Conservation (phyloP, 1,284 basidiomycete genomes). For the Fomitopsis schrenkii region DNA sequence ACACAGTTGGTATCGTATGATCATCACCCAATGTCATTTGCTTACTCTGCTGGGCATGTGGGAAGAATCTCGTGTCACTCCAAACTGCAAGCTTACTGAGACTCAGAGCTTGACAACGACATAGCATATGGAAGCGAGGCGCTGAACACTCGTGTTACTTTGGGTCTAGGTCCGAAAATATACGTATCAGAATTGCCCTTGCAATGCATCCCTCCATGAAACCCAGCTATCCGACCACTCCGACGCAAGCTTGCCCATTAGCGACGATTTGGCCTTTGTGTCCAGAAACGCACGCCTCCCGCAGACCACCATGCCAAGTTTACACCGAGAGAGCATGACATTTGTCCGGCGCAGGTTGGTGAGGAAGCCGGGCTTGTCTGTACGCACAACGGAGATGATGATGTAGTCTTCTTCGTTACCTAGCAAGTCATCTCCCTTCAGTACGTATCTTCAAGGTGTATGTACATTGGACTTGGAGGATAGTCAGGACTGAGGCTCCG, state of each 20-base stretch:
- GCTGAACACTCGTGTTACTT: too few species aligned
- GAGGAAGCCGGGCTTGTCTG: conserved; percentile 55
- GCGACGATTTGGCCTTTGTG: conserved; percentile 7
- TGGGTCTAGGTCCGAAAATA: too few species aligned
- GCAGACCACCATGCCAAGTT: conserved; percentile 20
- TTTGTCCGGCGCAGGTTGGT: conserved; percentile 52
- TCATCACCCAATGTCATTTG: too few species aligned
- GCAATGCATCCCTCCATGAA: neutral
- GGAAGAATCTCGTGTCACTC: too few species aligned
- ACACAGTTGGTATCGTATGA: too few species aligned
- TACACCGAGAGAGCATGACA: conserved; percentile 47
- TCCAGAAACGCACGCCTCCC: conserved; percentile 18
- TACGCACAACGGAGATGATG: conserved; percentile 59
- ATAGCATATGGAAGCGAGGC: too few species aligned
- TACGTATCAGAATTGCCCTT: neutral
- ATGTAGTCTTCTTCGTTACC: conserved; percentile 43
- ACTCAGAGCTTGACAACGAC: too few species aligned
- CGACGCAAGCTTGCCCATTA: conserved; percentile 12
- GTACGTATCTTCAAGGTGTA: neutral
- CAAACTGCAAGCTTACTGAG: too few species aligned
- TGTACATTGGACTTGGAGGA: neutral
- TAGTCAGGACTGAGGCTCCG: too few species aligned
- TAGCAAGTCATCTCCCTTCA: conserved; percentile 8
- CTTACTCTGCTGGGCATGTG: too few species aligned
- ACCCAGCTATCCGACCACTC: conserved; percentile 12